These are phyloP conservation scores for Mrakia hoshinonis DNA, from an alignment of 768 basidiomycete species.

Conservation along the genomic window DNA sequence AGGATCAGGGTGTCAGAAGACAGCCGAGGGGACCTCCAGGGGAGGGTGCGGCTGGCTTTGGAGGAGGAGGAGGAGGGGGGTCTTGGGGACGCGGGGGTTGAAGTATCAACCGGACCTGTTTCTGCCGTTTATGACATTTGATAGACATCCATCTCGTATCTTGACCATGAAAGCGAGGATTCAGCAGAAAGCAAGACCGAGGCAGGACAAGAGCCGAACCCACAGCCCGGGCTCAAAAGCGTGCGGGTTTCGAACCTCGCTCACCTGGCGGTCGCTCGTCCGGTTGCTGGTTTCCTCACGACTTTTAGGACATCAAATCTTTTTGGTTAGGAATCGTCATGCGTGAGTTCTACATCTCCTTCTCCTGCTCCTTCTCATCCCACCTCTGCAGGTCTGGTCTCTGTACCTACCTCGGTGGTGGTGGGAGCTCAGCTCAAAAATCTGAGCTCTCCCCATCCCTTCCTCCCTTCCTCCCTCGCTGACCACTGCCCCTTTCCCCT, in stretches of 20 bases:
- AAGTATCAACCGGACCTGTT: not conserved
- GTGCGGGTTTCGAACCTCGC: not conserved
- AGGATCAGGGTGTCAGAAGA: not conserved
- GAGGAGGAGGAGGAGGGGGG: not conserved
- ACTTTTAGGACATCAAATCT: slow-evolving; percentile 8
- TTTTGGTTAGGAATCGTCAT: slow-evolving; percentile 14
- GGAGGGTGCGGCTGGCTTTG: slow-evolving; percentile 1
- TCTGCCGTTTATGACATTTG: not conserved
- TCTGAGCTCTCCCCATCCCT: not conserved
- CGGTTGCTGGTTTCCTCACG: not conserved
- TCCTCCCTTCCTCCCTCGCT: not conserved
- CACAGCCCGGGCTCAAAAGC: not conserved
- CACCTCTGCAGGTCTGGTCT: not conserved
- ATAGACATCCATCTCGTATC: too few species aligned
- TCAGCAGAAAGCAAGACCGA: too few species aligned
- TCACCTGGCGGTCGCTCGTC: not conserved
- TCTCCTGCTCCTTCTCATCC: not conserved
- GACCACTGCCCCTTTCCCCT: not conserved
- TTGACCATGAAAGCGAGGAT: too few species aligned
- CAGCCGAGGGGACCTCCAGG: slow-evolving; percentile 12
- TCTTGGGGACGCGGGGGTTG: not conserved
- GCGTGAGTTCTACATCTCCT: not conserved
- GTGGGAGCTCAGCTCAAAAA: not conserved
- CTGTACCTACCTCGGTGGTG: not conserved
- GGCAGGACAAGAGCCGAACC: not conserved